Evolutionary conservation across 805 yeast genomes (phyloP), one percentile per base, ranked within the genome.

Genomic region (Cyberlindnera saturnus): DNA sequence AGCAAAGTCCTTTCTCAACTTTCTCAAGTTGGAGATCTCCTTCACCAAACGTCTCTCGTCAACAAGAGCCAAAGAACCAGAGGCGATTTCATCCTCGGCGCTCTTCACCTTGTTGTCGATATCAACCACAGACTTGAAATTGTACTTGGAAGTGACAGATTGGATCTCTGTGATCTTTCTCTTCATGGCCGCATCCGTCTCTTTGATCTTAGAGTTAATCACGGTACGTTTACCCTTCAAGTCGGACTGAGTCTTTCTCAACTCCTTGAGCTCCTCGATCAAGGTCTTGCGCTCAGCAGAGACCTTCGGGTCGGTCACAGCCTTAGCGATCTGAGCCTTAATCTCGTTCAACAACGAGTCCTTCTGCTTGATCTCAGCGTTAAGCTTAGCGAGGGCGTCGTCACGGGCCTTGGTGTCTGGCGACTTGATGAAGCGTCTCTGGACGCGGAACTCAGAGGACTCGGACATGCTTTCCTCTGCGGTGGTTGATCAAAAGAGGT

Each of bases 31-130:
- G 41, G 88, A 75, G 74, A 88, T 85, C 69, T 91, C 98, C 69
- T 86, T 86, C 53, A 93, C 79, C 51, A 74, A 67, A 60, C 81
- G 75, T 71, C 87, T 83, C 75, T 93, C 99, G 50, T 91, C 96
- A 42, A 89, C 97, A 59, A 93, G 79, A 56, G 86, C 78, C 62
- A 93, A 73, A 37, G 74, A 66, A 50, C 98, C 98, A 40, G 84
- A 67, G 43, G 85, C 86, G 48, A 93, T 82, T 52, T 75, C 71
- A 35, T 73, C 75, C 62, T 93, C 97, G 59, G 88, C 76, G 51
- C 70, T 71, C 46, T 62, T 61, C 58, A 86, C 73, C 64, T 82
- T 79, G 46, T 70, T 69, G 54, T 85, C 89, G 52, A 86, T 82
- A 49, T 86, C 95, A 32, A 69, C 81, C 47, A 74, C 76, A 38